A percentile compares a stretch with the other conserved stretches of the same genome.
These are phyloP conservation scores for Aphanomyces invadans DNA, from an alignment of 352 stramenopile genomes.

Conservation along the genomic window DNA sequence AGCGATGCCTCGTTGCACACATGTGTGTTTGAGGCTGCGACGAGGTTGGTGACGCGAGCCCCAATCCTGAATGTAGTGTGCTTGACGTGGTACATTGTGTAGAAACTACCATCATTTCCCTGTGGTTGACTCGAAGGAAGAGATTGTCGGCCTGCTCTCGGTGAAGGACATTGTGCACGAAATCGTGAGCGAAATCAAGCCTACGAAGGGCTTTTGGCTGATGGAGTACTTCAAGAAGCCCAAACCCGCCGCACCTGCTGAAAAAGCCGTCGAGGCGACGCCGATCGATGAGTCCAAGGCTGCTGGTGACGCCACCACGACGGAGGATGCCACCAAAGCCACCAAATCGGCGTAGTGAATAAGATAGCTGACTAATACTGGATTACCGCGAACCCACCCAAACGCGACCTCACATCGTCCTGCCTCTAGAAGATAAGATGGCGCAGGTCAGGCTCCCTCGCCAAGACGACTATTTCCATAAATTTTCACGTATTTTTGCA, in stretches of 20 bases:
- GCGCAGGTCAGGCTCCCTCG: too few species aligned
- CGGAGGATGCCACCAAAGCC: background rate
- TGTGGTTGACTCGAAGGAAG: constrained; percentile 59
- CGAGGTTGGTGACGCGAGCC: constrained; percentile 28
- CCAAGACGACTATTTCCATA: too few species aligned
- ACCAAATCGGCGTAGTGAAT: background rate
- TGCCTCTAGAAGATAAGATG: too few species aligned
- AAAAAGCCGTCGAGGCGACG: background rate
- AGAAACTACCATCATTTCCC: constrained; percentile 73
- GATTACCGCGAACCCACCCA: too few species aligned
- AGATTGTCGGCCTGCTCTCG: constrained; percentile 69
- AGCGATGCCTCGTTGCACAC: constrained; percentile 73
- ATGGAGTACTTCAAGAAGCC: constrained; percentile 81
- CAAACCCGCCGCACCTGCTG: constrained; percentile 32
- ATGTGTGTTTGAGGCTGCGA: constrained; percentile 63
- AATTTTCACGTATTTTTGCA: too few species aligned
- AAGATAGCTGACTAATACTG: too few species aligned
- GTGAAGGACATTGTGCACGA: constrained; percentile 84
- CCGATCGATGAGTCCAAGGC: constrained; percentile 36
- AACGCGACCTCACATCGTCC: too few species aligned
- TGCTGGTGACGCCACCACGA: constrained; percentile 16
- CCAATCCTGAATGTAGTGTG: too few species aligned
- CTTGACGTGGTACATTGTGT: too few species aligned
- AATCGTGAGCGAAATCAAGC: constrained; percentile 71
- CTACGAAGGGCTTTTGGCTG: constrained; percentile 61